Conservation (phyloP, 2,329 filamentous ascomycete species). For the Teratosphaeria destructans region DNA sequence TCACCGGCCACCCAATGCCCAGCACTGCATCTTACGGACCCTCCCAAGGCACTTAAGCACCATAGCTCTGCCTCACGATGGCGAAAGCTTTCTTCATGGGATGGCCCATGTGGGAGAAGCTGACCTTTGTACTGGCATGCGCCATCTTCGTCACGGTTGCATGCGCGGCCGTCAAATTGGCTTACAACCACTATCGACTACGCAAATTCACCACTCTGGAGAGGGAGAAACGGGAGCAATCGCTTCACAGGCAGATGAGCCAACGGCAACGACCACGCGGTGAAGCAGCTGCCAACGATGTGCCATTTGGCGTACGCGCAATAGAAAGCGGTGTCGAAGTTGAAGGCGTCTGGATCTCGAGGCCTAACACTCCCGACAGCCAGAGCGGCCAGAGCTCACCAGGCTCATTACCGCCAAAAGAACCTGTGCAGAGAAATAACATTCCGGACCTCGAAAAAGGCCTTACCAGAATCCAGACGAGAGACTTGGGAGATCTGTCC, state of each 20-base stretch:
- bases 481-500: conserved; percentile 7
- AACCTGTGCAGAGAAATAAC: conserved; percentile 5
- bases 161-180: conserved; percentile 57
- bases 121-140: conserved; percentile 74
- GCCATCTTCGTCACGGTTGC: conserved; percentile 60
- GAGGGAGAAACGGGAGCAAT: conserved; percentile 19
- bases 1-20: not conserved
- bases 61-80: conserved; percentile 1
- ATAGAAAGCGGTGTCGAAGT: conserved; percentile 74
- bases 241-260: conserved; percentile 24
- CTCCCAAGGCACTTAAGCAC: not conserved
- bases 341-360: conserved; percentile 60
- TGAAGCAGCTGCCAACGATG: conserved; percentile 46
- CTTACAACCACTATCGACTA: conserved; percentile 31
- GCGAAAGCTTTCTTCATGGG: conserved; percentile 30
- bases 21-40: not conserved
- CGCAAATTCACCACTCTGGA: conserved; percentile 30
- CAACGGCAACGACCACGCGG: conserved; percentile 10
- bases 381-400: conserved; percentile 16
- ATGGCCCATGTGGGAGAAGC: conserved; percentile 80
- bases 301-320: conserved; percentile 79
- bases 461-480: not conserved
- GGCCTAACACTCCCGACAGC: conserved; percentile 30
- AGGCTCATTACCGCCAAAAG: conserved; percentile 10
- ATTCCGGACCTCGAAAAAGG: conserved; percentile 8